Percentiles rank a stretch among this genome's conserved stretches.
These are phyloP conservation scores for Mediolabrus comicus DNA, from an alignment of 108 stramenopile genomes.

Conservation along the genomic window DNA sequence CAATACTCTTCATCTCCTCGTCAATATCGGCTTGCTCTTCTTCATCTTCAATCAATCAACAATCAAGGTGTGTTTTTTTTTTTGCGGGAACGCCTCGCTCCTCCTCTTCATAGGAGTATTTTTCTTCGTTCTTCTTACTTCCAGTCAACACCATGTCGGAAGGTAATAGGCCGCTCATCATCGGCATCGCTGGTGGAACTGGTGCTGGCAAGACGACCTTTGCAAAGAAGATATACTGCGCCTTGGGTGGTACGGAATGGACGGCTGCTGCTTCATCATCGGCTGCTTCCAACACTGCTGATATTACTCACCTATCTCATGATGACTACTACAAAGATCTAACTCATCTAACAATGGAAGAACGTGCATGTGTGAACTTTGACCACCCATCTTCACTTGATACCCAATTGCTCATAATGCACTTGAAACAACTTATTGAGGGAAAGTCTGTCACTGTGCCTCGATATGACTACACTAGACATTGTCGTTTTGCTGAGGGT, in stretches of 20 bases:
- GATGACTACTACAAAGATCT: constrained; percentile 68
- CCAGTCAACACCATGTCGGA: background rate
- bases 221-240: constrained; percentile 66
- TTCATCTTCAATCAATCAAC: no score
- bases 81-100: no score
- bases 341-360: constrained; percentile 73
- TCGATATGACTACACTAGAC: constrained; percentile 89
- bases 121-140: background rate
- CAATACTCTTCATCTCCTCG: no score
- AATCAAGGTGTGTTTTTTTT: no score
- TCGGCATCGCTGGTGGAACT: constrained; percentile 82
- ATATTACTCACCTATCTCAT: constrained; percentile 40
- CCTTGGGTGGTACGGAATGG: constrained; percentile 74
- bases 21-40: no score
- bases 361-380: constrained; percentile 82
- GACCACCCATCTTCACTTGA: constrained; percentile 96
- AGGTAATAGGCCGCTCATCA: constrained; percentile 39
- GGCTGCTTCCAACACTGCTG: background rate
- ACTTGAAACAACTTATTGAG: constrained; percentile 65
- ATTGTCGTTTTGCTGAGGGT: constrained; percentile 68
- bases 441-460: constrained; percentile 81
- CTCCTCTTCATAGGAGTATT: background rate
- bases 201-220: constrained; percentile 88
- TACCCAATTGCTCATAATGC: constrained; percentile 81
- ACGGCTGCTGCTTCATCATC: constrained; percentile 57